Evolutionary conservation across 1,284 basidiomycete genomes (phyloP), one percentile per base, ranked within the genome.

Genomic region (Hypsizygus ulmarius): DNA sequence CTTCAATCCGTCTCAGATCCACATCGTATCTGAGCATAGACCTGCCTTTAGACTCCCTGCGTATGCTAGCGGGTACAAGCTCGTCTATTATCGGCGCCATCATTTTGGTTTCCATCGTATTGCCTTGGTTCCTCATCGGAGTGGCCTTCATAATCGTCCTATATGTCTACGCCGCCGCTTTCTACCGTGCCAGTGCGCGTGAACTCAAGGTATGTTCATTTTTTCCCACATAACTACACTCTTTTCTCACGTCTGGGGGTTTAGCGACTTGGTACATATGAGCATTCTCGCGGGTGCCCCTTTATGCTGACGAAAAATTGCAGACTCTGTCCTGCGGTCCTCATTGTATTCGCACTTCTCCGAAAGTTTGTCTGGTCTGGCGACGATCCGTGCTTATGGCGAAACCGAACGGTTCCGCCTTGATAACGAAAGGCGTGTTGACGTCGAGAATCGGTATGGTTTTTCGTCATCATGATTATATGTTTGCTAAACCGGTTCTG

Each of bases 361-460:
- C 40, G 95, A 97, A 68, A 87, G 86, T n/a, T 73, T 96, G 6
- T 84, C 84, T 7, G 93, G 93, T 15, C 70, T 95, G 36, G 77
- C 87, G 1, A 95, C 92, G 1, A 92, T 95, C 43, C 81, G 91
- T n/a, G 90, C 91, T 0, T 96, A 94, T 54, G 82, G 81, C 9
- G 85, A 87, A 60, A 65, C 73, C 2, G 70, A 78, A 3, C 76
- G 88, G 21, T 96, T 97, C 74, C 66, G 78, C 44, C 63, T 64
- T 7, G 89, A 91, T 49, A 95, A 94, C 59, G 75, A 86, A 56
- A 73, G 80, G 32, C 77, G 83, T n/a, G 78, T 95, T 43, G 89
- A 97, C 59, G 71, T 89, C 38, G 93, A 97, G 70, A 96, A 97
- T 63, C 76, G 84, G 78, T 78, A 50, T 27, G 68, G 40, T 21